phyloP scores from a whole-genome alignment of 352 stramenopile species.

The Pythium grandisporangium region DNA sequence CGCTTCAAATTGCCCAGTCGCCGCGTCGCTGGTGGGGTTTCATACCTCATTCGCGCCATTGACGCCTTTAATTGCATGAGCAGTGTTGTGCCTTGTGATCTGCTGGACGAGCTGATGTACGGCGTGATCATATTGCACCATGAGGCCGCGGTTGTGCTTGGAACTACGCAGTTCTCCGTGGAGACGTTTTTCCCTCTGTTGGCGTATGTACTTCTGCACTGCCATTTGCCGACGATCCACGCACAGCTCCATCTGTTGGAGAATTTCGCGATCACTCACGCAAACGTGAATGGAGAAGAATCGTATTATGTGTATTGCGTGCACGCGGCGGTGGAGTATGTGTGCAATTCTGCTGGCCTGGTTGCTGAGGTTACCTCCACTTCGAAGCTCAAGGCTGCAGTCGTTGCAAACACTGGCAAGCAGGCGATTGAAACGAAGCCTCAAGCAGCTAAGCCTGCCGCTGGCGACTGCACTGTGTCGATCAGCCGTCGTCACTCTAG shows the following conservation, averaged over 20 bases:
- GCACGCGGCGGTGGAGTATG: conserved; percentile 73
- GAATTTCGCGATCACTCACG: conserved; percentile 70
- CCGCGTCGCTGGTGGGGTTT: conserved; percentile 19
- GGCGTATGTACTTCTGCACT: conserved; percentile 74
- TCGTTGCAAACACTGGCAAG: too few species aligned
- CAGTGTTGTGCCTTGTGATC: conserved; percentile 72
- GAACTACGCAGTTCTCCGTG: conserved; percentile 80
- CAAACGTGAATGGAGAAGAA: conserved; percentile 77
- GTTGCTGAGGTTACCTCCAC: not conserved
- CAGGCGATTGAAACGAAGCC: not conserved
- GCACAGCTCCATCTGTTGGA: conserved; percentile 77
- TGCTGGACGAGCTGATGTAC: conserved; percentile 81
- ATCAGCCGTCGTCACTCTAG: too few species aligned
- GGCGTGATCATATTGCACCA: conserved; percentile 77
- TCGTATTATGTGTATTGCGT: conserved; percentile 89
- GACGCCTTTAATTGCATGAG: conserved; percentile 76
- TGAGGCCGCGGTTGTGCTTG: conserved; percentile 78
- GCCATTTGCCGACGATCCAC: conserved; percentile 57
- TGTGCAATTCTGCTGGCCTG: conserved; percentile 63
- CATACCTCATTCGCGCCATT: conserved; percentile 58
- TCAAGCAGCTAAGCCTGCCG: too few species aligned
- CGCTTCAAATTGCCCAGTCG: conserved; percentile 36
- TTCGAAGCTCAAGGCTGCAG: too few species aligned
- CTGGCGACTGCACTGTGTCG: too few species aligned
- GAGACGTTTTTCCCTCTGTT: conserved; percentile 83